Evolutionary conservation across 73 alveolate genomes (phyloP), one percentile per base, ranked within the genome.

Genomic region (Symbiodinium natans): DNA sequence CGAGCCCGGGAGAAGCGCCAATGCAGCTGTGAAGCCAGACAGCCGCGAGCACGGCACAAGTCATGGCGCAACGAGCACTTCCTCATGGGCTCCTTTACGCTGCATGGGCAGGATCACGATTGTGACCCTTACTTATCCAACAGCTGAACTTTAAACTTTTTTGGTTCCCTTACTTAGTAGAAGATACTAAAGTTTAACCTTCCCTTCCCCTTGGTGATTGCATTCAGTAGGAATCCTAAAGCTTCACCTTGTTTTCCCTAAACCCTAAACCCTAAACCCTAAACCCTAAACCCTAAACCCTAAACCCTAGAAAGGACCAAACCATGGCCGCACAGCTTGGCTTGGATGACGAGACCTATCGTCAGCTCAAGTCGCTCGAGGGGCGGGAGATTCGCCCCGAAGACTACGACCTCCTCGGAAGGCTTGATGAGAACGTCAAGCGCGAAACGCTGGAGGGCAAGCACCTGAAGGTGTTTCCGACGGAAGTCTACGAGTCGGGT

Each of bases 321-420:
- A 34, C 77, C 31, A 63, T 63, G 77, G 77, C 77, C 3, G 77
- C 77, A 25, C 77, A 63, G 77, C 77, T 63, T 31, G 77, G 77
- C 77, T 63, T 63, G 77, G 77, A 63, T 63, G 77, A 63, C 77
- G 77, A 63, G 25, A 63, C 77, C 77, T 63, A 63, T 34, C 77
- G 77, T 63, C 77, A 63, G 34, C 77, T 63, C 77, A 63, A 63
- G 77, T 63, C 77, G 77, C 77, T 63, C 13, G 77, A 63, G 39
- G 77, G 77, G 36, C 77, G 77, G 34, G 77, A 63, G 77, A 63
- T 63, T 27, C 77, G 77, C 0, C 77, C 77, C 15, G 77, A 63
- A 63, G 77, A 63, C 77, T 63, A 63, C 77, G 77, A 63, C 25
- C 77, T 63, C 36, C 77, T 63, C 36, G 77, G 77, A 63, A 21